Base-by-base conservation (phyloP, 2,329 filamentous ascomycete genomes). In the Monosporascus ibericus region DNA sequence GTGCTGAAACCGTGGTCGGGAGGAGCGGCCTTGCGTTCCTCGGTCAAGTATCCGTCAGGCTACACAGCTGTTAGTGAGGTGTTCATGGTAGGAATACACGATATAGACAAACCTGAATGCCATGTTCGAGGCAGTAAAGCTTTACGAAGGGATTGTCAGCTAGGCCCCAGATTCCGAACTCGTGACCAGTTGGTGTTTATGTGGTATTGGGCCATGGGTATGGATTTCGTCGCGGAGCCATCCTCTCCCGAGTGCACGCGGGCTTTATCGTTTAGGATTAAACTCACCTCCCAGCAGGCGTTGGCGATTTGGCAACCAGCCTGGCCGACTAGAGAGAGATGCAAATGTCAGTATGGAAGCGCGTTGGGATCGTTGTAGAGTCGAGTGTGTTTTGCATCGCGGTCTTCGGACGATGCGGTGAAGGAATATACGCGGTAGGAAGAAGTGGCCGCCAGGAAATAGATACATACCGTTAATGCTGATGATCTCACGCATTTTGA, bases 251-350 rank as follows among this genome's bases (percentile, higher is more conserved):
- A 34, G 51, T 57, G 55, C 53, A 55, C 48, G 24, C 8, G n/a
- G 9, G 14, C 18, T 2, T 24, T 24, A 42, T 42, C 22, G 18
- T 39, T 20, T 4, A 14, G 22, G 9, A 18, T 42, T 30, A 44
- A 70, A 81, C 90, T 81, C 80, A 99, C 94, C 91, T 99, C 94
- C 94, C 94, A 99, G 86, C 94, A 97, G 68, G 94, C 94, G 83
- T 99, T 99, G 80, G 92, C 94, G 72, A 99, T 99, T 77, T 99
- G 94, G 86, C 94, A 97, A 88, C 94, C 94, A 74, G 94, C 94
- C 85, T 99, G 94, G 79, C 94, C 94, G 83, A 99, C 94, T 99
- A 75, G 70, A 70, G 50, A 66, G 58, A 73, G 68, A 70, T 75
- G 68, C 14, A 59, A 69, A 63, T 61, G 78, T 88, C 72, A 87